Percentiles rank a stretch among this genome's conserved stretches.
Conservation (phyloP, 208 protist genomes). For the Angomonas deanei region DNA sequence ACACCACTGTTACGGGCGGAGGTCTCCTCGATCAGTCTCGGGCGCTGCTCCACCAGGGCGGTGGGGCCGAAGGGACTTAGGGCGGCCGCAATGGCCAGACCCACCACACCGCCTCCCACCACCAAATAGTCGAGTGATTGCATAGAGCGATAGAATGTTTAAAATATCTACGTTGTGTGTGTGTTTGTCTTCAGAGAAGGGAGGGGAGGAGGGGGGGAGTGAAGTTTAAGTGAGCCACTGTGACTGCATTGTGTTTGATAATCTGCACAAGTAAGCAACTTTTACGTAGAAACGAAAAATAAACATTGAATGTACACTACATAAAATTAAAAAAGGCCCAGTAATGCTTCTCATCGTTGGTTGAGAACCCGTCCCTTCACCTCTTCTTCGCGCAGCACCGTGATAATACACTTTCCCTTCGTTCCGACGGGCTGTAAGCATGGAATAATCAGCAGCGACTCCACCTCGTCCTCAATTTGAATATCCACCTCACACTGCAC, state of each 20-base stretch:
- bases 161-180: neutral
- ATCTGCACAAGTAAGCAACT: too few relatives aligned
- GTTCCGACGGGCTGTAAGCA: conserved; percentile 77
- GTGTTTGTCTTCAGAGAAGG: too few relatives aligned
- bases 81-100: conserved; percentile 30
- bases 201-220: too few relatives aligned
- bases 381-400: conserved; percentile 21
- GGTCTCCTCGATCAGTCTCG: conserved; percentile 28
- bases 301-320: neutral
- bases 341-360: conserved; percentile 6
- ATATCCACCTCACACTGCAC: conserved; percentile 59
- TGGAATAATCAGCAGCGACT: conserved; percentile 71
- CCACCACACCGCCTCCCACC: conserved; percentile 28
- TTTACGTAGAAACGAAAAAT: neutral
- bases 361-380: neutral
- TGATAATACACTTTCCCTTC: conserved; percentile 41
- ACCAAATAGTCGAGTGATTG: conserved; percentile 23
- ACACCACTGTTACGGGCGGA: conserved; percentile 40
- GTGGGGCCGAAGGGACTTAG: conserved; percentile 26
- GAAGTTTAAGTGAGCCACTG: too few relatives aligned
- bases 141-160: neutral
- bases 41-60: conserved; percentile 26
- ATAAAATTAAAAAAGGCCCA: neutral
- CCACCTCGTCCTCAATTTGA: conserved; percentile 18
- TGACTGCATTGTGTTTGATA: too few relatives aligned